A percentile compares a stretch with the other conserved stretches of the same genome.
phyloP scores from a whole-genome alignment of 345 rosid species.

The Aquilaria sinensis region DNA sequence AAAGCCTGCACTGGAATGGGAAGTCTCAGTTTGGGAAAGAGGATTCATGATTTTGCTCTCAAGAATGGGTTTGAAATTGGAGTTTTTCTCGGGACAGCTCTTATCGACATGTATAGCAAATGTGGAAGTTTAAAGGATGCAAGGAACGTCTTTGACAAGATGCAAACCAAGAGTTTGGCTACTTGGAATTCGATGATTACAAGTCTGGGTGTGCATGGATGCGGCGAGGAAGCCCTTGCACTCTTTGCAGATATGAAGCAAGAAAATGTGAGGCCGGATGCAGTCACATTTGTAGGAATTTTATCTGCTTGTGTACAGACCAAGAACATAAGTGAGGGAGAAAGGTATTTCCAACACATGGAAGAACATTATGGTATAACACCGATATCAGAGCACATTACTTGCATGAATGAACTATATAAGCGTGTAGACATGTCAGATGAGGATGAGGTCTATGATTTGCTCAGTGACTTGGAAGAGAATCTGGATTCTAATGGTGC shows the following conservation, averaged over 20 bases:
- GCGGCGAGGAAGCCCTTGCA: constrained; percentile 18
- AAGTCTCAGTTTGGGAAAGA: constrained; percentile 11
- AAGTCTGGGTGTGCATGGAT: constrained; percentile 32
- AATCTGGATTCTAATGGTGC: too few relatives aligned
- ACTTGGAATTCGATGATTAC: constrained; percentile 25
- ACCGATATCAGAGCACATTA: constrained; percentile 51
- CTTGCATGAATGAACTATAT: constrained; percentile 57
- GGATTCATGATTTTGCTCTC: constrained; percentile 7
- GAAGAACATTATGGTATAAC: constrained; percentile 32
- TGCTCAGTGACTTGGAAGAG: not conserved
- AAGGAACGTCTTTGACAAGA: constrained; percentile 45
- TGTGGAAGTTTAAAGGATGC: constrained; percentile 57
- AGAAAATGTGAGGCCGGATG: constrained; percentile 32
- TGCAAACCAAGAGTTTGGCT: constrained; percentile 22
- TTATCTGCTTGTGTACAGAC: constrained; percentile 58
- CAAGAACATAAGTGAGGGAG: constrained; percentile 38
- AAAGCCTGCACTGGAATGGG: constrained; percentile 36
- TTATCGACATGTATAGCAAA: constrained; percentile 55
- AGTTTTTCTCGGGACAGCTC: constrained; percentile 44
- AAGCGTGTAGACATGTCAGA: constrained; percentile 26
- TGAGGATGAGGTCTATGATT: constrained; percentile 22
- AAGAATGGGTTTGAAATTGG: constrained; percentile 2
- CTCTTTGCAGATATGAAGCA: constrained; percentile 24
- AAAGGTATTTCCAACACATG: constrained; percentile 41
- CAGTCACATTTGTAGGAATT: constrained; percentile 71